Evolutionary conservation across 2,329 filamentous ascomycete genomes (phyloP).

Genomic region (Pseudogymnoascus pannorum): DNA sequence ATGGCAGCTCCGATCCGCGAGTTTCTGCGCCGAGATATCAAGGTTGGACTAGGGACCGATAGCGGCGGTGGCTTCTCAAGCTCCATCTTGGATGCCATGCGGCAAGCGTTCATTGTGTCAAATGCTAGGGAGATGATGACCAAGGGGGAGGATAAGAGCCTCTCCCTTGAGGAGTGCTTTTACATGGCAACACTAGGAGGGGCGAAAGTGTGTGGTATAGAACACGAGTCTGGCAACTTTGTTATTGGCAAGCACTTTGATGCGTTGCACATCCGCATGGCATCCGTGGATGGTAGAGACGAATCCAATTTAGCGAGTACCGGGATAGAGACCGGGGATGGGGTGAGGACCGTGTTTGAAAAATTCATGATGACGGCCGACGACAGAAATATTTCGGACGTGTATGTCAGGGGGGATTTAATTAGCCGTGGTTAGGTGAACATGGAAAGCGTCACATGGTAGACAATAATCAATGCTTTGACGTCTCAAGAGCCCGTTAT

Average conservation of each 20-base stretch:
- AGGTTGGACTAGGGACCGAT: constrained; percentile 61
- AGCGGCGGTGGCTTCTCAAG: constrained; percentile 55
- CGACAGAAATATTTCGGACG: constrained; percentile 75
- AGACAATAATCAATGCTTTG: background rate
- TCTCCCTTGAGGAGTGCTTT: constrained; percentile 28
- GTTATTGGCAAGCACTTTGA: constrained; percentile 82
- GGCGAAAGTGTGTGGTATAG: constrained; percentile 46
- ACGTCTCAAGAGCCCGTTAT: background rate
- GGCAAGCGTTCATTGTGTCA: constrained; percentile 45
- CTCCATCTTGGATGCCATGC: constrained; percentile 51
- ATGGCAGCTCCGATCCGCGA: constrained; percentile 54
- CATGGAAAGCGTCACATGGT: background rate
- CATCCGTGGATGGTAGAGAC: constrained; percentile 58
- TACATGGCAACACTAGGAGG: constrained; percentile 45
- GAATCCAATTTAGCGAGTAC: constrained; percentile 11
- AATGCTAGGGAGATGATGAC: constrained; percentile 40
- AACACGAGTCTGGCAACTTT: constrained; percentile 65
- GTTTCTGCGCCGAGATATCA: constrained; percentile 50
- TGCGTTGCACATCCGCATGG: constrained; percentile 66
- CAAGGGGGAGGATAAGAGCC: constrained; percentile 28
- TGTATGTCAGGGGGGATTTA: constrained; percentile 70
- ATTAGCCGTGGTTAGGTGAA: background rate
- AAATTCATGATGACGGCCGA: constrained; percentile 93
- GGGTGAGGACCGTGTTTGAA: constrained; percentile 41
- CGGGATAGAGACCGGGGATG: constrained; percentile 12